These are phyloP conservation scores for Cadophora sp. DNA, from an alignment of 2,329 filamentous ascomycete genomes.

Conservation along the genomic window DNA sequence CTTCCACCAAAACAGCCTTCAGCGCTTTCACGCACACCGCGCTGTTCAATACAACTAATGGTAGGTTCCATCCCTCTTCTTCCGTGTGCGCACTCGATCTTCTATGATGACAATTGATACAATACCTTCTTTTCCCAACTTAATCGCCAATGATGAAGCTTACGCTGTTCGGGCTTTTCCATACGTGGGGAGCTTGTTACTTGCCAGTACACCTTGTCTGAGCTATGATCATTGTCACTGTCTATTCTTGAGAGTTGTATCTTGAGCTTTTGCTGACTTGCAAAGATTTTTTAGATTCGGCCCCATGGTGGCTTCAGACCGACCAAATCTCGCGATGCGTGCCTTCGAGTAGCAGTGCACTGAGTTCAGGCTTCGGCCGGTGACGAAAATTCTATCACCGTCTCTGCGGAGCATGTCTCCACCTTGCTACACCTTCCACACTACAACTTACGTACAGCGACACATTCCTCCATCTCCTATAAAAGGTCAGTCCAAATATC, in stretches of 20 bases:
- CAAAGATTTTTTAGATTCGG: slow-evolving; percentile 29
- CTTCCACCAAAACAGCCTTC: too few species aligned
- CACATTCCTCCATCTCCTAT: not conserved
- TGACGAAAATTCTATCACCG: not conserved
- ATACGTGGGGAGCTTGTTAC: slow-evolving; percentile 74
- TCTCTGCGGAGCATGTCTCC: not conserved
- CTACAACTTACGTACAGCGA: slow-evolving; percentile 18
- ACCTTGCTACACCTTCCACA: slow-evolving; percentile 16
- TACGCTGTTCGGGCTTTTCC: slow-evolving; percentile 68
- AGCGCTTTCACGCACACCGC: not conserved
- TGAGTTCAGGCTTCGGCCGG: not conserved
- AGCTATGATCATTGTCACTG: slow-evolving; percentile 46
- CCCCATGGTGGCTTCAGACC: not conserved
- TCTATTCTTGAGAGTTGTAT: slow-evolving; percentile 34
- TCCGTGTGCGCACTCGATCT: slow-evolving; percentile 19
- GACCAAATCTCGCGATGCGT: not conserved
- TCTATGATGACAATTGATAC: slow-evolving; percentile 71
- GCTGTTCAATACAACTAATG: not conserved
- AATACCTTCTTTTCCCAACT: slow-evolving; percentile 84
- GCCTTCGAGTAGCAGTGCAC: not conserved
- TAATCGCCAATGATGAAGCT: slow-evolving; percentile 87
- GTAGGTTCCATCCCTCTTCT: slow-evolving; percentile 22
- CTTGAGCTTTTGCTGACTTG: slow-evolving; percentile 31
- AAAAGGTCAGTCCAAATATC: slow-evolving; percentile 30
- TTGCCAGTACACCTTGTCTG: slow-evolving; percentile 91